Evolutionary conservation across 345 rosid species (phyloP), one percentile per base, ranked within the genome.

Genomic region (Hibiscus trionum): DNA sequence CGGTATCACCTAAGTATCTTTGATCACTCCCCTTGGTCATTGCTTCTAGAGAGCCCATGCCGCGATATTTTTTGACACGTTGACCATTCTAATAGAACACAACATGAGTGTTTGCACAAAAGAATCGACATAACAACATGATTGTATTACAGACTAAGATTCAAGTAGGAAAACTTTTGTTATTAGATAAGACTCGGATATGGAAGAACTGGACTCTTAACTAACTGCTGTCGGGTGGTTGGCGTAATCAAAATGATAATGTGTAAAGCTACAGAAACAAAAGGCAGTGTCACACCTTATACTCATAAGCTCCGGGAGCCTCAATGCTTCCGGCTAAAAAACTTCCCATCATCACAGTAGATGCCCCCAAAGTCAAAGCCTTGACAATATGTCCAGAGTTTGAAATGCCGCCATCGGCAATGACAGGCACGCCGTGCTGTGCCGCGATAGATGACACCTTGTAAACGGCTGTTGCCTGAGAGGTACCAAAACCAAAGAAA

Each of bases 1-100:
- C 75, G 16, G 78, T 82, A 77, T 95, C 99, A 11, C 99, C 97
- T 49, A 95, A 80, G 79, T 95, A 92, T 79, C 99, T 86, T 61
- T 84, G 88, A 78, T 95, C 99, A 73, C 98, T 95, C 47, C 97
- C 97, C 79, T 95, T 90, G 42, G 91, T 86, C 99, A 95, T 95
- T 50, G 97, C 99, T 88, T 95, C 97, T 37, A 95, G 76, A 7
- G 99, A 92, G 42, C 99, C 99, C 99, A 95, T 92, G 61, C 99
- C 99, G 27, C 97, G 92, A 72, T 88, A 95, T 71, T 84, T 90
- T 81, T 94, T 91, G 14, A 90, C 66, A 71, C 85, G 80, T 35
- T 37, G 67, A 49, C 95, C 92, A 64, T 91, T 72, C 99, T 92
- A 77, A 26, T 21, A 75, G 21, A 73, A 58, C 70, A 57, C 19